phyloP scores from a whole-genome alignment of 2,329 filamentous ascomycete genomes.

The Hypoxylon sp. region DNA sequence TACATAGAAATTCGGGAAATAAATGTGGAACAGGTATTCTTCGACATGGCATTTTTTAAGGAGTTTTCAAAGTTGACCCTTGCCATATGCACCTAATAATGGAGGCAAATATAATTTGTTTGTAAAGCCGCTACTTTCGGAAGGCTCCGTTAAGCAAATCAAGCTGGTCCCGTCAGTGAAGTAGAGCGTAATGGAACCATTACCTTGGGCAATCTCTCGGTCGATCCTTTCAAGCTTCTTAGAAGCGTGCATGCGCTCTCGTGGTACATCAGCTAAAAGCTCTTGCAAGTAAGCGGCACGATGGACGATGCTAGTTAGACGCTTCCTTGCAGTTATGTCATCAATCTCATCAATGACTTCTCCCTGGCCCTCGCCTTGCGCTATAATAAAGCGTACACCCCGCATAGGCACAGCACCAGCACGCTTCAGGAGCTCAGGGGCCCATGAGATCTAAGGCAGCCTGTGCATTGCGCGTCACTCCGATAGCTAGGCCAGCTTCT shows the following conservation, averaged over 20 bases:
- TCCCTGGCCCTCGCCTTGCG: slow-evolving; percentile 36
- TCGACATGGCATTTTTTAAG: no score
- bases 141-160: no score
- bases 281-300: slow-evolving; percentile 40
- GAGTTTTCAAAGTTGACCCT: no score
- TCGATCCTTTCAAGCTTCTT: slow-evolving; percentile 43
- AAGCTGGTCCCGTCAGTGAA: slow-evolving; percentile 46
- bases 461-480: slow-evolving; percentile 43
- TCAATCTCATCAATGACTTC: slow-evolving; percentile 33
- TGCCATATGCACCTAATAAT: no score
- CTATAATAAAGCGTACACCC: slow-evolving; percentile 47
- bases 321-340: not conserved
- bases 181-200: slow-evolving; percentile 29
- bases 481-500: slow-evolving; percentile 44
- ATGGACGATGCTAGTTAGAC: slow-evolving; percentile 7
- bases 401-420: slow-evolving; percentile 47
- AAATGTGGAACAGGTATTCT: no score
- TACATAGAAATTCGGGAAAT: no score
- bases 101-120: no score
- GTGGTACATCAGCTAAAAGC: slow-evolving; percentile 37
- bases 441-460: slow-evolving; percentile 46
- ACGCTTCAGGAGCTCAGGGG: slow-evolving; percentile 16
- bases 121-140: no score
- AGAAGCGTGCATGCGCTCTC: slow-evolving; percentile 44
- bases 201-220: no score